Base-by-base conservation (phyloP, 164 flowering plant genomes). In the Magnolia kwangsiensis region DNA sequence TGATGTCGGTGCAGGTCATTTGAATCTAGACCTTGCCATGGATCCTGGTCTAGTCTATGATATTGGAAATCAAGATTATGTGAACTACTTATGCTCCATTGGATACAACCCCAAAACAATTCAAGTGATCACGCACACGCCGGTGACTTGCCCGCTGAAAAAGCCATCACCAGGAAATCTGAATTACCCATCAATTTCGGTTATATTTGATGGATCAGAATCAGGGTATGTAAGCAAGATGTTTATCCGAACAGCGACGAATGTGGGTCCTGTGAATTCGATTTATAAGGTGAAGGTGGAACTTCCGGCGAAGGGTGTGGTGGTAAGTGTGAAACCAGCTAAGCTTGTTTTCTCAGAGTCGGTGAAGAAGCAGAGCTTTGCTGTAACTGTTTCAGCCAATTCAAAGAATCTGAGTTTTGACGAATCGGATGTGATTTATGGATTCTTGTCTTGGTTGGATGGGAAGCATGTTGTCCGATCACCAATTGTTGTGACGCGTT, bases 31-130 rank as follows among this genome's bases (percentile, higher is more conserved):
- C 59, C 87, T 51, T 0, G 96, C 98, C 7, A 83, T 91, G 89
- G 92, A 93, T 63, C 98, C 96, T 0, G 98, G 96, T 1, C 85
- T 93, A 3, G 88, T 93, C 20, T 93, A 89, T 69, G 96, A 91
- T 20, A 81, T 91, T 21, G 75, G 82, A 0, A 78, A 71, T 68
- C 67, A 61, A 10, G 98, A 93, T 74, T 93, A 93, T 63, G 83
- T 88, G 59, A 84, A 74, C 79, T 90, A 87, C 80, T 70, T 93
- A 19, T 92, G 98, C 69, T 81, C 90, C 0, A 87, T 89, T n/a
- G 91, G 87, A 2, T 94, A 94, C 80, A 76, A 75, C 0, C 84
- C 91, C 0, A 87, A 81, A 74, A 76, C 84, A 20, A 90, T 91
- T 65, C 94, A 92, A 83, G 91, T 90, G 76, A 85, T 92, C 55